Base-by-base conservation (phyloP, 139 green algal genomes). In the Coelastrella sp. region DNA sequence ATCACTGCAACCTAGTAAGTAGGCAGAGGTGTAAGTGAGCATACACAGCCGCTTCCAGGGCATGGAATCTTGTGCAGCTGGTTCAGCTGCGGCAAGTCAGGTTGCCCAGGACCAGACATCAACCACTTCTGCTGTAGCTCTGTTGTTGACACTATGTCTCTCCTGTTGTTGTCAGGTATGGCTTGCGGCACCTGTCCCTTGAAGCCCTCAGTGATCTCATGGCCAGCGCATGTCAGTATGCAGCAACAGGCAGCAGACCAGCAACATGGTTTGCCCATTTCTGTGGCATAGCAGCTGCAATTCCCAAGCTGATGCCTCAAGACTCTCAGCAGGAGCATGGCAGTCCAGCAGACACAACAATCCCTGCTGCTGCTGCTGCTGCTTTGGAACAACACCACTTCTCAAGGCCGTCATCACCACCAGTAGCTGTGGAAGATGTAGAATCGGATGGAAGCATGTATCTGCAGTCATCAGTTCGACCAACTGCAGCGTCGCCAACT, bases 201-300 rank as follows among this genome's bases (percentile, higher is more conserved):
- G 73, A 83, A 25, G 61, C 58, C 0, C 73, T 90, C 0, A 60
- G 61, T 49, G 85, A 90, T 24, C 58, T 90, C 7, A 11, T 84
- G 11, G 72, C 85, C 59, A 90, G 73, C 24, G 68, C 74, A 12
- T 76, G 85, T 63, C 35, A 84, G 7, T 63, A 85, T 61, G 85
- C 85, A 12, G 66, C 83, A 59, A 10, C 20, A 12, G 68, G 85
- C 60, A 35, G 58, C 58, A 35, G 24, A 20, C 85, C 85, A 65
- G 85, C 85, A 57, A 35, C 24, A 9, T 90, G 85, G 85, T 84
- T 90, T 70, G 74, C 73, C 0, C 56, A 59, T 15, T 84, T 90
- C 73, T 90, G 85, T 17, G 58, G 73, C 22, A 59, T 84, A 73
- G 85, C 73, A 84, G 35, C 85, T 75, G 68, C 85, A 84, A 58